Conservation (phyloP, 2,329 filamentous ascomycete genomes). For the Meredithiella fracta region DNA sequence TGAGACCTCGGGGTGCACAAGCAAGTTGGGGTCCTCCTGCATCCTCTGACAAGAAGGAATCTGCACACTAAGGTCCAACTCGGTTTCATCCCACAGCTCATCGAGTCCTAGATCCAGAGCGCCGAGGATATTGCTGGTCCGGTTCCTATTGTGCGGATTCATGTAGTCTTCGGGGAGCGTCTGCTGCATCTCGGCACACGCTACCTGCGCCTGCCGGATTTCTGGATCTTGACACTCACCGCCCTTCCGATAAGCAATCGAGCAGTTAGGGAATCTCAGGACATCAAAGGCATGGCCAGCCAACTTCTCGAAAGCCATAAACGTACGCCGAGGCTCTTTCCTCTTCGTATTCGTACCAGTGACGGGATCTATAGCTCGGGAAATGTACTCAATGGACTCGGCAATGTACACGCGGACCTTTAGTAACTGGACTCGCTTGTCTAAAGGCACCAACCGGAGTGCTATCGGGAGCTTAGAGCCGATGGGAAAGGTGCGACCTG, state of each 20-base stretch:
- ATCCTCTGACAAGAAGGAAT: conserved; percentile 78
- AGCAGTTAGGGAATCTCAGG: conserved; percentile 28
- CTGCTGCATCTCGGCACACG: conserved; percentile 31
- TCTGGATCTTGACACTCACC: conserved; percentile 48
- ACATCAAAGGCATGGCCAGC: conserved; percentile 66
- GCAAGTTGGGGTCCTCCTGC: conserved; percentile 49
- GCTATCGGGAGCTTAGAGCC: conserved; percentile 80
- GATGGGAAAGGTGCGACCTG: conserved; percentile 83
- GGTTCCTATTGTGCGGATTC: conserved; percentile 15
- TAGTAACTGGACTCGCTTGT: conserved; percentile 74
- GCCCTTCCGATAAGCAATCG: conserved; percentile 26
- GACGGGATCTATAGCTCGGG: conserved; percentile 22
- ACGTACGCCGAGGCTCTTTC: conserved; percentile 68
- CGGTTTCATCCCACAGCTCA: conserved; percentile 66
- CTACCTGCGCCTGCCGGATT: conserved; percentile 33
- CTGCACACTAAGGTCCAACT: conserved; percentile 89
- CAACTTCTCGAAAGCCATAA: conserved; percentile 73
- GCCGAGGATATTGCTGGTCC: conserved; percentile 56
- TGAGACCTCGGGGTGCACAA: conserved; percentile 76
- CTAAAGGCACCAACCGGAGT: conserved; percentile 81
- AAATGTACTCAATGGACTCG: conserved; percentile 81
- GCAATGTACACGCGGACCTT: conserved; percentile 83
- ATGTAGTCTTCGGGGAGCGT: conserved; percentile 22
- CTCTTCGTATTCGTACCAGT: conserved; percentile 25
- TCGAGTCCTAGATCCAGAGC: conserved; percentile 57